Conservation (phyloP, 148 eudicot species). For the Agrostemma githago region DNA sequence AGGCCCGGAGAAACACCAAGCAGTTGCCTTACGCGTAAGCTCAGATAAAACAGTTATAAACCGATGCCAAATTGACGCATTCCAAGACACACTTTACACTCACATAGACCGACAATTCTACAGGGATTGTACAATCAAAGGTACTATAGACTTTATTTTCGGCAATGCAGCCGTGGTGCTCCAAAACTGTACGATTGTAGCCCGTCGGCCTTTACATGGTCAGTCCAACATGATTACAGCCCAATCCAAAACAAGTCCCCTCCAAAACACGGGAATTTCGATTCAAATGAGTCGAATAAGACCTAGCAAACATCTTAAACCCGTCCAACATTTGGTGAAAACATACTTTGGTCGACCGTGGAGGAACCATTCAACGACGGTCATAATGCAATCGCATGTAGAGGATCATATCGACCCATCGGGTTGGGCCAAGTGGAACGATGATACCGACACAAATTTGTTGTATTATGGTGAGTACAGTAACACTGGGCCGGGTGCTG, state of each 20-base stretch:
- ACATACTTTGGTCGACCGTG: not conserved
- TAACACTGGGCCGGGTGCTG: not conserved
- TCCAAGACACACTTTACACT: slow-evolving; percentile 26
- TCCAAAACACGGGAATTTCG: not conserved
- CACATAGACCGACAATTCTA: slow-evolving; percentile 31
- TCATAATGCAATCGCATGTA: not conserved
- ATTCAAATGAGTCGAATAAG: not conserved
- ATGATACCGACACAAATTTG: not conserved
- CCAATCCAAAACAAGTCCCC: not conserved
- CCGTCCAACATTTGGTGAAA: not conserved
- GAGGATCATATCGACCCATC: not conserved
- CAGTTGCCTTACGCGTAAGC: slow-evolving; percentile 18
- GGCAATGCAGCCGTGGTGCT: slow-evolving; percentile 36
- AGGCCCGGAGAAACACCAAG: slow-evolving; percentile 19
- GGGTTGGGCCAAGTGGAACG: not conserved
- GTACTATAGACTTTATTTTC: slow-evolving; percentile 44
- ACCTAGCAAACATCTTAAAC: not conserved
- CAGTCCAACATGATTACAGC: not conserved
- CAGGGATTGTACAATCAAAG: slow-evolving; percentile 35
- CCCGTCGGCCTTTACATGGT: not conserved
- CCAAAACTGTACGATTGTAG: slow-evolving; percentile 19
- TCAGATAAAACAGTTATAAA: slow-evolving; percentile 33
- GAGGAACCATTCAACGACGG: not conserved
- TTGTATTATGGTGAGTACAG: not conserved
- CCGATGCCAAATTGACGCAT: slow-evolving; percentile 34